Conservation (phyloP, 257 asterid genomes). For the Capsicum rhomboideum region DNA sequence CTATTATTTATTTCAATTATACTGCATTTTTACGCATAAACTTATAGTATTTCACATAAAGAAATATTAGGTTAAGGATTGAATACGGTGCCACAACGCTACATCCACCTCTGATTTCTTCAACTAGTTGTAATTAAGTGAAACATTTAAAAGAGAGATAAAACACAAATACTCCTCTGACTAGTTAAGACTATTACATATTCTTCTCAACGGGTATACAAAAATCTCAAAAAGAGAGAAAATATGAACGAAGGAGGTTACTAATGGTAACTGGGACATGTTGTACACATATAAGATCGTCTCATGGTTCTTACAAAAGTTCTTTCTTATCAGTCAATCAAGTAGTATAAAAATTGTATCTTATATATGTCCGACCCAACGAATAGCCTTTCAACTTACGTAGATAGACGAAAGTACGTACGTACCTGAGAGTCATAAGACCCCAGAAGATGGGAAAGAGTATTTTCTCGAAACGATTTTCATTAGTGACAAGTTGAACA, state of each 20-base stretch:
- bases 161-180: not conserved
- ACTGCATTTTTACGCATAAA: too few species aligned
- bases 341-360: not conserved
- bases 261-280: too few species aligned
- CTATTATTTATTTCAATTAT: too few species aligned
- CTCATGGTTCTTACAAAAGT: not conserved
- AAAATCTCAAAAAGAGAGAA: not conserved
- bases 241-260: not conserved
- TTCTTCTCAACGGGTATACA: not conserved
- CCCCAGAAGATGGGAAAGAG: conserved; percentile 96
- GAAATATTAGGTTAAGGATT: too few species aligned
- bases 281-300: too few species aligned
- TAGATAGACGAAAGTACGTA: not conserved
- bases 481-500: conserved; percentile 73
- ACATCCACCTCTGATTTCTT: not conserved
- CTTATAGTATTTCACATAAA: too few species aligned
- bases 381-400: not conserved
- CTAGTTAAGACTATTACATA: not conserved
- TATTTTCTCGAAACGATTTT: conserved; percentile 77
- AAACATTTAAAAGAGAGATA: not conserved
- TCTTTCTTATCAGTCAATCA: not conserved
- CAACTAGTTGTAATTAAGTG: not conserved
- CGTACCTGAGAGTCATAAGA: conserved; percentile 85
- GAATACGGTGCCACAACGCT: not conserved
- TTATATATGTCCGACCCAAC: not conserved